phyloP scores from a whole-genome alignment of 805 yeast species.

The Saturnispora galanensis region DNA sequence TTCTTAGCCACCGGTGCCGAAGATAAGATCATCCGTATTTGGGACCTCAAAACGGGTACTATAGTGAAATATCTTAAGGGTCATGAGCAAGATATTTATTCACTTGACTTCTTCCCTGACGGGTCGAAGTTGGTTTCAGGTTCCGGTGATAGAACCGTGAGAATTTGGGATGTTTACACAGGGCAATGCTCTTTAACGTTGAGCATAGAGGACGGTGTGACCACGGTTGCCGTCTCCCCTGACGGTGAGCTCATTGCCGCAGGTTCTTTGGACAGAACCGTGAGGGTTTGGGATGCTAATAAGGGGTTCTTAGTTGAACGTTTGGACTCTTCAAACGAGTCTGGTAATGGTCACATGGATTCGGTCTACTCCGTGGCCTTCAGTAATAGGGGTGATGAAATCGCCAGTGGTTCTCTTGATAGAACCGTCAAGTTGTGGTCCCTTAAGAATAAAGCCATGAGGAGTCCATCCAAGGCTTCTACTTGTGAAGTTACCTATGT shows the following conservation, averaged over 20 bases:
- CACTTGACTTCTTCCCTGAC: constrained; percentile 88
- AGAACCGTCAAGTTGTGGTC: constrained; percentile 96
- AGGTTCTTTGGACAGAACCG: constrained; percentile 90
- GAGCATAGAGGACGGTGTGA: constrained; percentile 93
- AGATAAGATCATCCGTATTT: constrained; percentile 82
- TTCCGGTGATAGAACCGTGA: constrained; percentile 90
- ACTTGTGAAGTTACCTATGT: constrained; percentile 83
- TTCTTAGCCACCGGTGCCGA: constrained; percentile 91
- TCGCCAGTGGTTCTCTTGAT: constrained; percentile 91
- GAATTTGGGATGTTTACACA: constrained; percentile 90
- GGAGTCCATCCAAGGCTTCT: constrained; percentile 29
- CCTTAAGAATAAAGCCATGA: constrained; percentile 46
- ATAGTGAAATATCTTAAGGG: constrained; percentile 83
- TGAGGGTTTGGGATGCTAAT: constrained; percentile 92
- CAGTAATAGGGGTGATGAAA: constrained; percentile 82
- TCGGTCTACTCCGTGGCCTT: constrained; percentile 92
- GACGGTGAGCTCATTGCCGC: constrained; percentile 93
- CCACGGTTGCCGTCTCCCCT: constrained; percentile 95
- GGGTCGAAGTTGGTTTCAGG: constrained; percentile 92
- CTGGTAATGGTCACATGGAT: constrained; percentile 90
- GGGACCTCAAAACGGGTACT: constrained; percentile 84
- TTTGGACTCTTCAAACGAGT: constrained; percentile 78
- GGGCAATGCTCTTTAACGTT: constrained; percentile 85
- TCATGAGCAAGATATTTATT: constrained; percentile 96
- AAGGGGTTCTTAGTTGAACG: constrained; percentile 89